Conservation (phyloP, 2,329 filamentous ascomycete genomes). For the Xylaria sp. region DNA sequence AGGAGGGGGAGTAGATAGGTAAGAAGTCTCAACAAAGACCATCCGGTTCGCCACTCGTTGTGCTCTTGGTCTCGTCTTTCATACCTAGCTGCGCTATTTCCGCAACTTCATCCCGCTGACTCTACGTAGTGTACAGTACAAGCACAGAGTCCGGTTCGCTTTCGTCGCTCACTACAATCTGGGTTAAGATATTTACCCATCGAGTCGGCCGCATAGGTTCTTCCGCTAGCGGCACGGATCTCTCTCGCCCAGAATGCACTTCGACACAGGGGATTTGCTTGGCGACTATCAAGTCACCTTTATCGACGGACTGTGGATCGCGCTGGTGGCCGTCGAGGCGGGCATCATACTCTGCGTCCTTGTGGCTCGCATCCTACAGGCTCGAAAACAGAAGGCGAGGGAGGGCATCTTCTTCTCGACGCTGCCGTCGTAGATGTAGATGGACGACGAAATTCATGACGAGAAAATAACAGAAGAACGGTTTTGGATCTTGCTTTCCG, state of each 20-base stretch:
- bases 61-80: background rate
- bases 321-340: constrained; percentile 57
- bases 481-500: background rate
- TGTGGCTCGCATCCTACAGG: constrained; percentile 20
- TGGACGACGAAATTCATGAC: background rate
- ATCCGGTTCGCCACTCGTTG: background rate
- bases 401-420: background rate
- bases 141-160: background rate
- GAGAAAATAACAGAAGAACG: background rate
- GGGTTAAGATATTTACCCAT: background rate
- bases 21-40: background rate
- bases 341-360: constrained; percentile 56
- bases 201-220: background rate
- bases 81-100: background rate
- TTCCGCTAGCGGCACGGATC: background rate
- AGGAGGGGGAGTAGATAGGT: constrained; percentile 8
- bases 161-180: background rate
- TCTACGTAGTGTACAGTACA: background rate
- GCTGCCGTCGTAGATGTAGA: background rate
- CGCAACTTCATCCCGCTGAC: background rate
- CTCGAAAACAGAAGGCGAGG: background rate
- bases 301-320: constrained; percentile 59
- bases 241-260: constrained; percentile 19
- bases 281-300: constrained; percentile 52
- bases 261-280: constrained; percentile 37